Conservation (phyloP, 306 rosid species). For the Cucurbita pepo region DNA sequence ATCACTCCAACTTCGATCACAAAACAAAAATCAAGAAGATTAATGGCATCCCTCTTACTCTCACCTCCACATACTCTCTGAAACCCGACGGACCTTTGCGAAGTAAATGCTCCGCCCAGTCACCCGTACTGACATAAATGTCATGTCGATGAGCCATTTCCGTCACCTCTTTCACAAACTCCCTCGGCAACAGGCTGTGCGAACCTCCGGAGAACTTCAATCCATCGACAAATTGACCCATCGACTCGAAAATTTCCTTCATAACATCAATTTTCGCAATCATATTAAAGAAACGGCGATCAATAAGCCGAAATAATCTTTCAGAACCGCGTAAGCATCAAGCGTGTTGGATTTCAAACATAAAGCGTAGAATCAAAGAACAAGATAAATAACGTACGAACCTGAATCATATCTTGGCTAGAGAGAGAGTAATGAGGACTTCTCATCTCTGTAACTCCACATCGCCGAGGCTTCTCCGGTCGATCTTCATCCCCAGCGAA, state of each 20-base stretch:
- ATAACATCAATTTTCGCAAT: constrained; percentile 1
- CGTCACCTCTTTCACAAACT: constrained; percentile 46
- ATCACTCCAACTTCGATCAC: background rate
- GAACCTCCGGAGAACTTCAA: constrained; percentile 79
- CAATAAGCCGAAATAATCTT: background rate
- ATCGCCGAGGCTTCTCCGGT: constrained; percentile 70
- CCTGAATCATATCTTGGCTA: constrained; percentile 56
- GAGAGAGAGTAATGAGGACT: constrained; percentile 46
- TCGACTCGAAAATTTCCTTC: constrained; percentile 64
- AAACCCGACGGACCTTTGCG: constrained; percentile 62
- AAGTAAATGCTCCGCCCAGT: constrained; percentile 72
- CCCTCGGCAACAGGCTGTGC: constrained; percentile 61
- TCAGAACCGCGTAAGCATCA: background rate
- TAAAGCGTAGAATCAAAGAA: background rate
- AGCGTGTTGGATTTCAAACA: background rate
- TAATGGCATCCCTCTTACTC: background rate
- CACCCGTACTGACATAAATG: constrained; percentile 80
- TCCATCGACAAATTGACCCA: constrained; percentile 83
- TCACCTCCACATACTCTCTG: constrained; percentile 61
- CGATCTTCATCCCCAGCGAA: constrained; percentile 79
- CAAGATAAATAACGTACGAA: background rate
- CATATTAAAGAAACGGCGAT: background rate
- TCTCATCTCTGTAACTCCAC: constrained; percentile 77
- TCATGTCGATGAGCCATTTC: constrained; percentile 69
- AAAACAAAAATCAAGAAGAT: background rate